These are phyloP conservation scores for Barnettozyma pratensis DNA, from an alignment of 805 yeast genomes.

Conservation along the genomic window DNA sequence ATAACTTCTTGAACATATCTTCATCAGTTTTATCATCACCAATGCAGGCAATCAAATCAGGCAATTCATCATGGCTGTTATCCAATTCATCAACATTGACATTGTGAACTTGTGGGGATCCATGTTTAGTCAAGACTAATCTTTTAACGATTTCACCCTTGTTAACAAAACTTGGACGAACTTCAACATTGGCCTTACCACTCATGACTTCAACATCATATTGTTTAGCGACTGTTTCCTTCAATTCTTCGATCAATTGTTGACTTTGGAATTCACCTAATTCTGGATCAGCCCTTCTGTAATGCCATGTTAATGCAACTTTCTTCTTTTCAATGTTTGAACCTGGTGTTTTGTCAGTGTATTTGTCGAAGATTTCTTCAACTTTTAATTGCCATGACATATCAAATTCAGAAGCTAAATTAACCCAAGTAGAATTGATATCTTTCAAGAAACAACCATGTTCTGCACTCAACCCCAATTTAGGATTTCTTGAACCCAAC, in stretches of 20 bases:
- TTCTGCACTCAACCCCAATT: conserved; percentile 87
- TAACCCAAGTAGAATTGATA: conserved; percentile 72
- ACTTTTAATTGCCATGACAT: conserved; percentile 95
- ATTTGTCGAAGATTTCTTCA: conserved; percentile 62
- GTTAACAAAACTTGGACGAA: conserved; percentile 90
- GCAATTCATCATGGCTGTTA: conserved; percentile 41
- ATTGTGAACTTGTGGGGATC: conserved; percentile 37
- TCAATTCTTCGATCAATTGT: conserved; percentile 61
- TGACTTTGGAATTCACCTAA: conserved; percentile 84
- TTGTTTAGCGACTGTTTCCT: conserved; percentile 49
- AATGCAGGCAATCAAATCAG: conserved; percentile 82
- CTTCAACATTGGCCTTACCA: conserved; percentile 96
- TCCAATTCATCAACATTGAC: conserved; percentile 28
- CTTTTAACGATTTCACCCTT: conserved; percentile 94
- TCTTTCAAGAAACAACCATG: conserved; percentile 94
- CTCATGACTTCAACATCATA: conserved; percentile 93
- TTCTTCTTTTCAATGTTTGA: conserved; percentile 80
- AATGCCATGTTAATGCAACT: conserved; percentile 98
- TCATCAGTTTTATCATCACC: conserved; percentile 98
- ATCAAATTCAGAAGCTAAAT: conserved; percentile 74
- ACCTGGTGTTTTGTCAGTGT: conserved; percentile 89
- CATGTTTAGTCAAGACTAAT: conserved; percentile 62
- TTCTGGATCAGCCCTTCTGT: conserved; percentile 90
- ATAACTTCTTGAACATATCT: conserved; percentile 87
- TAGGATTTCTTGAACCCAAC: conserved; percentile 58